Conservation (phyloP, 768 basidiomycete species). For the Lentinus brumalis region DNA sequence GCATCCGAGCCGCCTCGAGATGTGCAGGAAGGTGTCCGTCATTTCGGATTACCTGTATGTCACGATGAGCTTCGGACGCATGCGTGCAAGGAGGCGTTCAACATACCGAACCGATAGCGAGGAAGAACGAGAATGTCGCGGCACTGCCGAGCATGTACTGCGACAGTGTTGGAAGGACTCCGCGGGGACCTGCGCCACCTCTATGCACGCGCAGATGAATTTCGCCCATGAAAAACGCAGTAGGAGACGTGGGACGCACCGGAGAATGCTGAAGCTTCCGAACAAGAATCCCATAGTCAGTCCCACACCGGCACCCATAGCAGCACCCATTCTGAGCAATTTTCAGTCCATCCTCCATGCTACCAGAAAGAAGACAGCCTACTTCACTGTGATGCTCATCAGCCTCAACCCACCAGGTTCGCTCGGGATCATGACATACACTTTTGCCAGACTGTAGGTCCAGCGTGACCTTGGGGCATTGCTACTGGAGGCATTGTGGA, state of each 20-base stretch:
- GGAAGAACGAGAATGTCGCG: constrained; percentile 97
- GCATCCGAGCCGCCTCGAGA: constrained; percentile 63
- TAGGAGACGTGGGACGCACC: constrained; percentile 50
- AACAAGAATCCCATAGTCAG: constrained; percentile 98
- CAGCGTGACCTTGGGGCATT: constrained; percentile 42
- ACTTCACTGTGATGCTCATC: constrained; percentile 29
- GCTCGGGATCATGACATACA: constrained; percentile 44
- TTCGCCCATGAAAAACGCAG: not conserved
- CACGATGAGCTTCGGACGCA: not conserved
- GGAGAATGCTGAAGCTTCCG: constrained; percentile 87
- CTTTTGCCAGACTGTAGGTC: constrained; percentile 77
- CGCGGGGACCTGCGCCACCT: constrained; percentile 89
- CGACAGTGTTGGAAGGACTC: constrained; percentile 86
- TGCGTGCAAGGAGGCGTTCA: not conserved
- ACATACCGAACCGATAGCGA: constrained; percentile 85
- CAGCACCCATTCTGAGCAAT: constrained; percentile 75
- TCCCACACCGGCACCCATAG: constrained; percentile 93
- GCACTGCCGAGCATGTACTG: constrained; percentile 99
- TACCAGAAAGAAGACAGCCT: constrained; percentile 4
- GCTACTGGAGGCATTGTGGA: constrained; percentile 27
- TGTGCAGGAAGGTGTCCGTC: constrained; percentile 64
- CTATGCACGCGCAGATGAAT: constrained; percentile 40
- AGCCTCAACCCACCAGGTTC: too few species aligned
- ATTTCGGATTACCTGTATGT: constrained; percentile 81
- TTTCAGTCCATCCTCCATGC: not conserved